Evolutionary conservation across 352 stramenopile genomes (phyloP).

Genomic region (Thraustochytrium striatum): DNA sequence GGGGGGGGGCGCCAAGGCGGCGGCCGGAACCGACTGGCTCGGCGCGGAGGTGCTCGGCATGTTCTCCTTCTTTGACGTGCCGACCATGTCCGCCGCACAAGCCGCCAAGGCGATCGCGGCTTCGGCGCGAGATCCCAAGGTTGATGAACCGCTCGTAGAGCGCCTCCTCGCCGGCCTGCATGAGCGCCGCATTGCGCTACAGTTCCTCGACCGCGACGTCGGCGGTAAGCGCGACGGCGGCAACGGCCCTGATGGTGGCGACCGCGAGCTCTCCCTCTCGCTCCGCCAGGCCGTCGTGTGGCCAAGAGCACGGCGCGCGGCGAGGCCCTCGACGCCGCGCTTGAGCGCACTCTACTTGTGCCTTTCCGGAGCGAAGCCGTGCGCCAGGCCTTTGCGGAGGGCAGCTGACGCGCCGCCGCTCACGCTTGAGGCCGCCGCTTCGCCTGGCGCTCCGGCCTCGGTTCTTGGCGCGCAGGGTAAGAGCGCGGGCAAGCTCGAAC

Average conservation of each 20-base stretch:
- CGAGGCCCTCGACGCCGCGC: background rate
- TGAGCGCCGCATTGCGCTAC: background rate
- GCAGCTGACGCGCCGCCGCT: background rate
- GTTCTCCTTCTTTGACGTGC: conserved; percentile 42
- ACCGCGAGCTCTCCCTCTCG: background rate
- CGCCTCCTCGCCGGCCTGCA: background rate
- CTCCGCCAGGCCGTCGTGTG: background rate
- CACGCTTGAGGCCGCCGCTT: background rate
- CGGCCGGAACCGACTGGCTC: conserved; percentile 21
- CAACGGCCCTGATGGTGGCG: too few relatives aligned
- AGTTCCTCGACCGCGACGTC: background rate
- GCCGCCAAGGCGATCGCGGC: background rate
- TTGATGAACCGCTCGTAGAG: background rate
- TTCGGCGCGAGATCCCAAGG: background rate
- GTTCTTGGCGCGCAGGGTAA: background rate
- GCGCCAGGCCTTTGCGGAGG: conserved; percentile 9
- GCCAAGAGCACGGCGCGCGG: background rate
- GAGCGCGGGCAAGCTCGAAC: conserved; percentile 49
- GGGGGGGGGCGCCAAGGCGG: background rate
- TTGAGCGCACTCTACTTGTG: conserved; percentile 4
- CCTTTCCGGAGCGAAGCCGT: conserved; percentile 17
- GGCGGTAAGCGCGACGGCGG: background rate
- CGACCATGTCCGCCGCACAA: background rate
- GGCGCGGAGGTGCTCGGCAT: conserved; percentile 39
- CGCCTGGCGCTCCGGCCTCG: background rate